Evolutionary conservation across 2,329 filamentous ascomycete species (phyloP).

Genomic region (Penicillium sp.): DNA sequence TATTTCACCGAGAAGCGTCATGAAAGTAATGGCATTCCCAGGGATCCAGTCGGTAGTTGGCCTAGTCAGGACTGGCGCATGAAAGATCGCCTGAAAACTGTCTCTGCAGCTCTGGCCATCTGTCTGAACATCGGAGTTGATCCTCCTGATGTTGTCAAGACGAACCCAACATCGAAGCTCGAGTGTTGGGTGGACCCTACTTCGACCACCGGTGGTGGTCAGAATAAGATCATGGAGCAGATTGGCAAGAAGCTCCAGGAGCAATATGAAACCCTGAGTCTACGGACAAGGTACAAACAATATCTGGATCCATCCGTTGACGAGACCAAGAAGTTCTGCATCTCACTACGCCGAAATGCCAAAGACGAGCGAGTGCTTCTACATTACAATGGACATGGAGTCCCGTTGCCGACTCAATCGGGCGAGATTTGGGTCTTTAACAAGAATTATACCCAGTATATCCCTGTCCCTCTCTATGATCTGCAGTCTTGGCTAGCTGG

Average conservation of each 20-base stretch:
- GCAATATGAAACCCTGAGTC: conserved; percentile 92
- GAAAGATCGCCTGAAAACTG: conserved; percentile 92
- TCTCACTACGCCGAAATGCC: conserved; percentile 81
- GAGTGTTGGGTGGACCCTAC: conserved; percentile 97
- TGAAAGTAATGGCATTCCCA: conserved; percentile 86
- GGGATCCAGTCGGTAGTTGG: conserved; percentile 53
- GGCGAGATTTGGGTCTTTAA: conserved; percentile 99
- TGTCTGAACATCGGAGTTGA: conserved; percentile 98
- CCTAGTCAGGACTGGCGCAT: conserved; percentile 91
- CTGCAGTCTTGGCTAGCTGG: conserved; percentile 93
- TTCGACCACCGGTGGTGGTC: conserved; percentile 66
- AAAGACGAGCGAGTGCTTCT: conserved; percentile 96
- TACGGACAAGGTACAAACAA: conserved; percentile 95
- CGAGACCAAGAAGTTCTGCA: conserved; percentile 94
- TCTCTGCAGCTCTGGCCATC: conserved; percentile 88
- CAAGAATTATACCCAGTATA: conserved; percentile 97
- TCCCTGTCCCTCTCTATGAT: conserved; percentile 92
- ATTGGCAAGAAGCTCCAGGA: conserved; percentile 95
- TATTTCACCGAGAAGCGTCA: conserved; percentile 98
- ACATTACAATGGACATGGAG: conserved; percentile 97
- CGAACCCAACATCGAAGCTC: conserved; percentile 83
- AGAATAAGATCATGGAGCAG: conserved; percentile 79
- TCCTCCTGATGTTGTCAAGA: conserved; percentile 94
- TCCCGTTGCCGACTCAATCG: conserved; percentile 89
- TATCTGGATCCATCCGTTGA: conserved; percentile 95